Evolutionary conservation across 169 alveolate species (phyloP), one percentile per base, ranked within the genome.

Genomic region (Cryptosporidium ubiquitum): DNA sequence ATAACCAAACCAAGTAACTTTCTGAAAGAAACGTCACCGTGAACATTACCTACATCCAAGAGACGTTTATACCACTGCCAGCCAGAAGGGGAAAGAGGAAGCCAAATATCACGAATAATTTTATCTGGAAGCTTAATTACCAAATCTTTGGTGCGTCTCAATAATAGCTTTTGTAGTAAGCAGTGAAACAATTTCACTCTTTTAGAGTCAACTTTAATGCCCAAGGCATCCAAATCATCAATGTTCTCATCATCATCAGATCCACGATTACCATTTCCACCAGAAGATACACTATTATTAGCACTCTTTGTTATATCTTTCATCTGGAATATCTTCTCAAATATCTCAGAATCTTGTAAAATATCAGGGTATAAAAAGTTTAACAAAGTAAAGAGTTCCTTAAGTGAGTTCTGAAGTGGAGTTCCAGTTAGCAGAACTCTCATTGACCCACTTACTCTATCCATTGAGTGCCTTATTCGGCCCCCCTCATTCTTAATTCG

Each of bases 351-450:
- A 51, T 97, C 97, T 86, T 96, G 95, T 92, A 98, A 96, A 35
- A 98, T 95, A 86, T 98, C 99, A 26, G 99, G 99, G 95, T 97
- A 98, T 84, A 98, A 96, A 93, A 97, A 98, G 91, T 97, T 97
- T 68, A 97, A 91, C 40, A 98, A 93, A 1, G 99, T 96, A 95
- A 97, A 97, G 69, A 98, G 92, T 94, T 98, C 99, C 71, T 94
- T 94, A 10, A 97, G 94, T 58, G 96, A 97, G 91, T 98, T 98
- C 93, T 98, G 98, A 47, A 96, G 93, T 0, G 99, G 99, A 20
- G 99, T 98, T 33, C 99, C 99, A 85, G 99, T 95, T 23, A 98
- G 89, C 18, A 98, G 94, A 68, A 97, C 91, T 68, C 98, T 94
- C 96, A 95, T 93, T 68, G 97, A 94, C 14, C 97, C 95, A 23